Conservation (phyloP, 2,329 filamentous ascomycete species). For the Cladophialophora psammophila region DNA sequence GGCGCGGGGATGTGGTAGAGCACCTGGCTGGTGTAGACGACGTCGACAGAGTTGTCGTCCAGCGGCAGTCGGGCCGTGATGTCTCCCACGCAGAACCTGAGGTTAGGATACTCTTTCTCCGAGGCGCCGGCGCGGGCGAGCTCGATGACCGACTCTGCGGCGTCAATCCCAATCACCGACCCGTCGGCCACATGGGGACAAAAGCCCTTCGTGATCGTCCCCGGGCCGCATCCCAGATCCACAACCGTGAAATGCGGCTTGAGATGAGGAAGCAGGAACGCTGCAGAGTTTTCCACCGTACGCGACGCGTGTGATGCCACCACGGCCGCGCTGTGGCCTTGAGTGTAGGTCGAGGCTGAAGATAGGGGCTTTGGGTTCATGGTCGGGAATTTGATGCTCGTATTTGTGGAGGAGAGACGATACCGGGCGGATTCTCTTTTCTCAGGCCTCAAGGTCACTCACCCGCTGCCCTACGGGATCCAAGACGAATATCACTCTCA, state of each 20-base stretch:
- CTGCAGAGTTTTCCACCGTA: slow-evolving; percentile 45
- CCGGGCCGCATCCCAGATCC: slow-evolving; percentile 54
- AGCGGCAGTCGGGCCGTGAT: slow-evolving; percentile 51
- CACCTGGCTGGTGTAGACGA: slow-evolving; percentile 67
- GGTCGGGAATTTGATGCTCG: neutral
- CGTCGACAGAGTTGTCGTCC: slow-evolving; percentile 60
- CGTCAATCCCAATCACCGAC: slow-evolving; percentile 48
- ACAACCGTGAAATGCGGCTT: slow-evolving; percentile 48
- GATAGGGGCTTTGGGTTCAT: neutral
- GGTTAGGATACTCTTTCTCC: slow-evolving; percentile 43
- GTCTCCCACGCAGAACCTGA: slow-evolving; percentile 48
- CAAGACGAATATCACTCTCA: neutral
- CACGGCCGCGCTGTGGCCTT: slow-evolving; percentile 32
- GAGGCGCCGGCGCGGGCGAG: slow-evolving; percentile 43
- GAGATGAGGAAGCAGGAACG: slow-evolving; percentile 50
- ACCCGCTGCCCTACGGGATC: no score
- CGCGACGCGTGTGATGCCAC: slow-evolving; percentile 38
- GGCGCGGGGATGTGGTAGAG: slow-evolving; percentile 63
- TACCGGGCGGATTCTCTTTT: no score
- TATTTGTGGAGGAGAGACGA: neutral
- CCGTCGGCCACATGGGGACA: slow-evolving; percentile 49
- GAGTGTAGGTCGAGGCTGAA: slow-evolving; percentile 24
- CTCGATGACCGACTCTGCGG: slow-evolving; percentile 41
- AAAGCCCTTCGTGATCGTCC: slow-evolving; percentile 51
- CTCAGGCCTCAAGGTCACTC: no score